phyloP scores from a whole-genome alignment of 371 early-diverging fungal genomes.

The Mucor lusitanicus region DNA sequence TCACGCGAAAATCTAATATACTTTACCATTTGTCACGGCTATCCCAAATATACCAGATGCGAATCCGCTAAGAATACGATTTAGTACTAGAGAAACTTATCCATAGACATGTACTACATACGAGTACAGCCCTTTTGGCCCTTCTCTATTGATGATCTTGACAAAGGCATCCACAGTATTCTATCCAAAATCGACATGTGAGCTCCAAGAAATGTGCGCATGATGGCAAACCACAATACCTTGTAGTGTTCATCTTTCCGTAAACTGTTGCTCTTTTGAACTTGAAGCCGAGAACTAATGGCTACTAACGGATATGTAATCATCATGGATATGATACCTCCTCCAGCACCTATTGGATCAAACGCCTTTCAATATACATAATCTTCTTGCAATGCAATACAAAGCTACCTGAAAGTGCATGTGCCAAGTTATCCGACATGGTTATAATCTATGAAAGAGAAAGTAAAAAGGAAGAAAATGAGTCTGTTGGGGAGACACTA shows the following conservation, averaged over 20 bases:
- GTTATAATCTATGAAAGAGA: background rate
- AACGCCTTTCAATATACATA: slow-evolving; percentile 85
- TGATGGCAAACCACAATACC: slow-evolving; percentile 22
- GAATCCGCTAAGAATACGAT: slow-evolving; percentile 65
- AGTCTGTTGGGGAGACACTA: background rate
- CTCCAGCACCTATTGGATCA: slow-evolving; percentile 89
- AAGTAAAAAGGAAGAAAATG: background rate
- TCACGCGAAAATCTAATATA: background rate
- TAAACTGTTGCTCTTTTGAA: slow-evolving; percentile 67
- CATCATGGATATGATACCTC: slow-evolving; percentile 92
- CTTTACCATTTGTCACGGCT: slow-evolving; percentile 85
- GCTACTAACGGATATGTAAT: slow-evolving; percentile 95
- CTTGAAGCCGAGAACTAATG: slow-evolving; percentile 87
- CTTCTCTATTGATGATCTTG: slow-evolving; percentile 87
- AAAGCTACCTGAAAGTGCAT: slow-evolving; percentile 76
- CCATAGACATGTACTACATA: slow-evolving; percentile 40
- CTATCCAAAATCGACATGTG: slow-evolving; percentile 23
- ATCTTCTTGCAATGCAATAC: slow-evolving; percentile 72
- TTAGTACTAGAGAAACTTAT: background rate
- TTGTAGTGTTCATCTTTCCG: slow-evolving; percentile 57
- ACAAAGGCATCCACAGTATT: slow-evolving; percentile 72
- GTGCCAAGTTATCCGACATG: slow-evolving; percentile 91
- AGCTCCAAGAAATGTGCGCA: background rate
- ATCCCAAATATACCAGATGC: slow-evolving; percentile 95
- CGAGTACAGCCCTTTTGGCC: slow-evolving; percentile 84